Conservation (phyloP, 176 grass and related monocot genomes). For the Avena sativa region DNA sequence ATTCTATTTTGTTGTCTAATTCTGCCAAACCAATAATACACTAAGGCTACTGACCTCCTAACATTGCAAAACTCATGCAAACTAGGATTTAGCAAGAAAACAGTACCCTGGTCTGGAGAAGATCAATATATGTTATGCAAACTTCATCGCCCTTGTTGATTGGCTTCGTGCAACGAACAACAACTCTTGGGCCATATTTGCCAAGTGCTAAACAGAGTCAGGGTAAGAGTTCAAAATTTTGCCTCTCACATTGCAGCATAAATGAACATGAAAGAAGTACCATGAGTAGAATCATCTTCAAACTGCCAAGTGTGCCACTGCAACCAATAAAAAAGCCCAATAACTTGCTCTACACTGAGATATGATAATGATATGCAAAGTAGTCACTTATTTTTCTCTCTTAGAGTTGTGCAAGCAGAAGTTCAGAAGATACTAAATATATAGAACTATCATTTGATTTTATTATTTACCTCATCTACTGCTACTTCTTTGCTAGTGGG, state of each 20-base stretch:
- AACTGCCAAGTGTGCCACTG: conserved; percentile 58
- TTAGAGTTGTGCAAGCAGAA: conserved; percentile 28
- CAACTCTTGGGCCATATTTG: conserved; percentile 71
- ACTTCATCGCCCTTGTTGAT: conserved; percentile 78
- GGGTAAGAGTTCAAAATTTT: background rate
- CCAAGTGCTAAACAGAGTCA: conserved; percentile 48
- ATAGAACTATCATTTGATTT: conserved; percentile 27
- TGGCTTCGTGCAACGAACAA: conserved; percentile 74
- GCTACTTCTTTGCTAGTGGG: conserved; percentile 51
- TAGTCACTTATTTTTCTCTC: conserved; percentile 18
- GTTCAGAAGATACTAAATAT: conserved; percentile 5
- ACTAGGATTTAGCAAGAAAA: conserved; percentile 17
- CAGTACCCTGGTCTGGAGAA: conserved; percentile 80
- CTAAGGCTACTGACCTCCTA: background rate
- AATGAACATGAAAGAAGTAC: conserved; percentile 55
- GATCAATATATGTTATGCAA: conserved; percentile 83
- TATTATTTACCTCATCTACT: conserved; percentile 47
- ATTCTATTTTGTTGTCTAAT: background rate
- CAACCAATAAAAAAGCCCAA: conserved; percentile 44
- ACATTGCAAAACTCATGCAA: conserved; percentile 8
- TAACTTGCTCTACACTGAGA: conserved; percentile 9
- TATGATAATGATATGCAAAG: conserved; percentile 29
- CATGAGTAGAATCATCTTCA: conserved; percentile 37
- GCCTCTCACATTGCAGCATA: background rate
- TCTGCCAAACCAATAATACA: conserved; percentile 20